Base-by-base conservation (phyloP, 495 filamentous ascomycete species). In the Aspergillus asperescens region DNA sequence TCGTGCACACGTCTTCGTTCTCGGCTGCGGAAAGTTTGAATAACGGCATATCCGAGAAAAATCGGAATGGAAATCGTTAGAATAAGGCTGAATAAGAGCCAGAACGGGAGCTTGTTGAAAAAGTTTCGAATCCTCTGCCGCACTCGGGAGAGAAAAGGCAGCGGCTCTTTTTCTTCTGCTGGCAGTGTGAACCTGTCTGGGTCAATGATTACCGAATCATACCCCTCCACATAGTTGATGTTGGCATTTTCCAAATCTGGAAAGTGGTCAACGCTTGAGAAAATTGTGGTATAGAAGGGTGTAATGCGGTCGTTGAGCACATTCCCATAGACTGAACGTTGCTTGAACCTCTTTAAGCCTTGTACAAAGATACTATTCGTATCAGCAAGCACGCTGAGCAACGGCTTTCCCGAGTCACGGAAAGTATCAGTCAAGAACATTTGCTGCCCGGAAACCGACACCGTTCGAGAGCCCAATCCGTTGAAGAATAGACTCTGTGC, bases 361-460 rank as follows among this genome's bases (percentile, higher is more conserved):
- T 80, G 76, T 50, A 95, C 87, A 68, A 97, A 97, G 58, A 96
- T 85, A 54, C 86, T 89, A 18, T 84, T 78, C 4, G 84, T 85
- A 52, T 96, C 91, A 9, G 92, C 87, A 15, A 97, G 76, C 34
- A 96, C 74, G 23, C 83, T 78, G 35, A 96, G 79, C 24, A 97
- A 69, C 1, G 91, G 90, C 23, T 83, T 81, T 2, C 82, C 84
- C 0, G 87, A 93, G 51, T 87, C 82, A 16, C 89, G 81, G 66
- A 95, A 96, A 22, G 79, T 74, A 68, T 98, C 93, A 43, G 90
- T 83, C 60, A 81, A 79, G 64, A 95, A 98, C 20, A 98, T 73
- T 62, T 98, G 93, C 32, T 85, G 76, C 7, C 91, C 93, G 1
- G 90, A 94, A 54, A 77, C 77, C 38, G 86, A 92, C 16, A 96